Conservation (phyloP, 169 alveolate species). For the Plasmodium vivax region DNA sequence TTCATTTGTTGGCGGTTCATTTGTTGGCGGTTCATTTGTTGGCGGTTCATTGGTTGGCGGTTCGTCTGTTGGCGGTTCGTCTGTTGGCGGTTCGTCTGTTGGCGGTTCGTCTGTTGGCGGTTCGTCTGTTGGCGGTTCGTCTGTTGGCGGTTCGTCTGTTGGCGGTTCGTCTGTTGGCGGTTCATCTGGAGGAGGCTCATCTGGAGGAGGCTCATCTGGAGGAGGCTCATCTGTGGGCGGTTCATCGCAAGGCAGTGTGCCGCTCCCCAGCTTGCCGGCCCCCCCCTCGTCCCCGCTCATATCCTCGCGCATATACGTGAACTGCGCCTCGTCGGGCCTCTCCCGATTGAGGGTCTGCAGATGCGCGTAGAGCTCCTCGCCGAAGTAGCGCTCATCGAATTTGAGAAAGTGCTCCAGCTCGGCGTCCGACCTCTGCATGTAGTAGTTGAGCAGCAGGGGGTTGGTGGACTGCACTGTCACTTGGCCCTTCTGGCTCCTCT, state of each 20-base stretch:
- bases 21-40: too few species aligned
- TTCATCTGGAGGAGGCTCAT: too few species aligned
- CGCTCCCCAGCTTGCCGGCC: background rate
- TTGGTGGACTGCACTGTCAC: constrained; percentile 22
- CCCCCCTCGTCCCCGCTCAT: constrained; percentile 59
- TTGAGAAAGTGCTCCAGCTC: constrained; percentile 26
- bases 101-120: too few species aligned
- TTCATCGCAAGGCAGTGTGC: background rate
- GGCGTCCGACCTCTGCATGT: constrained; percentile 33
- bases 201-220: too few species aligned
- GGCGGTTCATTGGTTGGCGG: too few species aligned
- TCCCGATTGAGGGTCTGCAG: background rate
- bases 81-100: too few species aligned
- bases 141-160: too few species aligned
- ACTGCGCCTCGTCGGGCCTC: background rate
- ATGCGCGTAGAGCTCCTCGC: background rate
- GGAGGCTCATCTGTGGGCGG: too few species aligned
- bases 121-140: too few species aligned
- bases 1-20: too few species aligned
- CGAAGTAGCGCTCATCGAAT: constrained; percentile 47
- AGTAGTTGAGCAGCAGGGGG: constrained; percentile 31
- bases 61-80: too few species aligned
- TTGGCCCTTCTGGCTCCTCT: constrained; percentile 39
- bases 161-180: too few species aligned
- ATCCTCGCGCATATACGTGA: constrained; percentile 56